Conservation (phyloP, 768 basidiomycete genomes). For the Hygrophoropsis aurantiaca region DNA sequence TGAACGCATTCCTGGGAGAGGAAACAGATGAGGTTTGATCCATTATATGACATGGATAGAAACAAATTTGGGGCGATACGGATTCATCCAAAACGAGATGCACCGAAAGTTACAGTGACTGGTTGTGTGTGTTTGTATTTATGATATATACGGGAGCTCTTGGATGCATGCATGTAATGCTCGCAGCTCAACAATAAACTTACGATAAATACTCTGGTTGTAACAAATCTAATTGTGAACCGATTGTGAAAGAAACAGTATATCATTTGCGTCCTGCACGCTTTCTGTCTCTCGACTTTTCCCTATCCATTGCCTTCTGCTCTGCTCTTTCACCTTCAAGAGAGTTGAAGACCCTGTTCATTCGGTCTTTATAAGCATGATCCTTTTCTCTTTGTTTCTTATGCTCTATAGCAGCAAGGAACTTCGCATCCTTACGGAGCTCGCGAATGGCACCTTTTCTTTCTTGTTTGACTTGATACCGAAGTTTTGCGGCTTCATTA, state of each 20-base stretch:
- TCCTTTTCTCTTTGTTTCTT: conserved; percentile 87
- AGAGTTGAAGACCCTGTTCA: conserved; percentile 78
- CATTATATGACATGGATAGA: no score
- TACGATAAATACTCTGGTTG: not conserved
- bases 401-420: conserved; percentile 87
- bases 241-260: no score
- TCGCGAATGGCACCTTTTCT: conserved; percentile 96
- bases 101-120: no score
- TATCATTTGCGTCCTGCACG: conserved; percentile 71
- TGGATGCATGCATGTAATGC: not conserved
- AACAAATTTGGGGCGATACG: no score
- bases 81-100: no score
- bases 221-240: no score
- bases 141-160: no score
- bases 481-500: conserved; percentile 83
- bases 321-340: conserved; percentile 90
- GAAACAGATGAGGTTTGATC: no score
- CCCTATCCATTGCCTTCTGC: conserved; percentile 88
- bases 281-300: conserved; percentile 74
- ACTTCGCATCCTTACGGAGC: conserved; percentile 90
- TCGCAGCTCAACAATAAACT: not conserved
- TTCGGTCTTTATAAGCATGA: conserved; percentile 69
- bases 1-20: no score
- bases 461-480: conserved; percentile 91
- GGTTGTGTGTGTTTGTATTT: no score